phyloP scores from a whole-genome alignment of 257 asterid genomes.

The Knoxia roxburghii region DNA sequence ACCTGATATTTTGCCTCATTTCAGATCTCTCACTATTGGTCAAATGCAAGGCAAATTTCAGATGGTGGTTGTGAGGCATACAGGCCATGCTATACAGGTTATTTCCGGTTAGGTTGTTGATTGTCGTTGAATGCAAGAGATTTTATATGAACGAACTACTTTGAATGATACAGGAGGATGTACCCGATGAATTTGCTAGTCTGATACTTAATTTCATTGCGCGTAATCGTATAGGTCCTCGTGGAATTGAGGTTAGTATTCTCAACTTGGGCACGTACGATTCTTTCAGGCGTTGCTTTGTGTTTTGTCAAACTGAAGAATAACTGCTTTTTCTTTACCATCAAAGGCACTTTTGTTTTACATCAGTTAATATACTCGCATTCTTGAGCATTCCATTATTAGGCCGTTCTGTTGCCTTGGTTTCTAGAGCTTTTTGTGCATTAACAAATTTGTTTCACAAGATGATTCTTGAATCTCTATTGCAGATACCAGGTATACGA shows the following conservation, averaged over 20 bases:
- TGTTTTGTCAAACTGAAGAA: background rate
- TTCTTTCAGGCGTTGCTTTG: background rate
- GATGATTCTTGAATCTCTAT: background rate
- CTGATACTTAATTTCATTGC: conserved; percentile 65
- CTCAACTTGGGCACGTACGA: background rate
- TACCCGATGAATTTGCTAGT: conserved; percentile 77
- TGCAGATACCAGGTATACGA: conserved; percentile 13
- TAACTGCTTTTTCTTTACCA: background rate
- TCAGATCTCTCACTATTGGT: conserved; percentile 92
- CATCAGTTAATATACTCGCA: background rate
- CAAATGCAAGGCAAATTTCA: conserved; percentile 99
- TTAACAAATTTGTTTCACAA: background rate
- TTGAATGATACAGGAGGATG: conserved; percentile 66
- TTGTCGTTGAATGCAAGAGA: background rate
- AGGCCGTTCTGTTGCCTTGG: background rate
- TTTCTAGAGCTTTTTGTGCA: background rate
- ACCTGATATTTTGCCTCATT: conserved; percentile 15
- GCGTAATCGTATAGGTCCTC: conserved; percentile 74
- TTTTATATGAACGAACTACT: conserved; percentile 12
- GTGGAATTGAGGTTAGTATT: conserved; percentile 73
- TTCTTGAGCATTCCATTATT: background rate
- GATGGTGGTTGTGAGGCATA: conserved; percentile 89
- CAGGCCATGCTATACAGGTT: conserved; percentile 99
- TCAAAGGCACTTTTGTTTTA: background rate
- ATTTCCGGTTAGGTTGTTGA: background rate